Evolutionary conservation across 2,329 filamentous ascomycete species (phyloP), one percentile per base, ranked within the genome.

Genomic region (Diaporthe sp.): DNA sequence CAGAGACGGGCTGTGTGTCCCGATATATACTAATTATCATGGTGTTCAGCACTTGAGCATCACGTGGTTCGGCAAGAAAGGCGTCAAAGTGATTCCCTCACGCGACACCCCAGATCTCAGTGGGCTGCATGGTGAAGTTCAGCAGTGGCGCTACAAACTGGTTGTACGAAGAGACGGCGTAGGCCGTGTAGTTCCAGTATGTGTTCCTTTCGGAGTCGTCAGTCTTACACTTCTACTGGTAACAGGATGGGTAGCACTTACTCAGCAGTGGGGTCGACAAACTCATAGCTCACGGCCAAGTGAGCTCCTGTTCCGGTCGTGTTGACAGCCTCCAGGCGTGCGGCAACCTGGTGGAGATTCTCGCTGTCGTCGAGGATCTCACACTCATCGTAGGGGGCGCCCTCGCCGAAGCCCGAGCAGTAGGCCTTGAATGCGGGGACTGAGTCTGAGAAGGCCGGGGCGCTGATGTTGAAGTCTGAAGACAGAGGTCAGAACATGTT

Each of bases 111-210:
- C 73, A 74, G 17, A 74, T 42, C 53, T 74, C 22, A 15, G 70
- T 61, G 4, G 73, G 73, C 32, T 22, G 42, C 42, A 71, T 39
- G 53, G 42, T 44, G 37, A 74, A 74, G 3, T 30, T 69, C 39
- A 72, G n/a, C 2, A 25, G 22, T 13, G 61, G 42, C 15, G 63
- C 58, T 10, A 35, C 61, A 25, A 71, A 56, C 22, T 61, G 65
- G 53, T 68, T 72, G 61, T 72, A 74, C 6, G 42, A 22, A 1
- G 56, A 44, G 15, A 42, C 61, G 15, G 55, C 27, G 42, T 55
- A 71, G 39, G 53, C 68, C 15, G 72, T 74, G 69, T 74, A 74
- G 51, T 74, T 74, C 72, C 72, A 74, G 17, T 66, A 74, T 15
- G 71, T 69, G 22, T 27, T 39, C 39, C 71, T 73, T 37, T 51